phyloP scores from a whole-genome alignment of 2,329 filamentous ascomycete species.

The Pestalotiopsis sp. region DNA sequence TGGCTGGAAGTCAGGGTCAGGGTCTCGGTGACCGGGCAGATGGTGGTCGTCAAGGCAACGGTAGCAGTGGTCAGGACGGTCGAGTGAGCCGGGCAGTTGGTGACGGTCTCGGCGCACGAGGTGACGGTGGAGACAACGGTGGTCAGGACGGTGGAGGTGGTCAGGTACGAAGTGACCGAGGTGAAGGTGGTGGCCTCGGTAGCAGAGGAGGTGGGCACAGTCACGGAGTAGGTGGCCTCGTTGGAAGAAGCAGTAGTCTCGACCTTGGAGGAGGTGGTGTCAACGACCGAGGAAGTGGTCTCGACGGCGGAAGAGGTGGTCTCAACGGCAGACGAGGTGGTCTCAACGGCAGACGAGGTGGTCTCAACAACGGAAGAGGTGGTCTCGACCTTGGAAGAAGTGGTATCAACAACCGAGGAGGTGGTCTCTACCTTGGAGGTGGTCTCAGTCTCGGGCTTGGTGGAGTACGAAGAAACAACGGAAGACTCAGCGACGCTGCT shows the following conservation, averaged over 20 bases:
- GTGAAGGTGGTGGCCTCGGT: conserved; percentile 16
- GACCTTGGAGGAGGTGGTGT: conserved; percentile 1
- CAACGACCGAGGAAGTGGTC: conserved; percentile 26
- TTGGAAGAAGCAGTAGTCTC: conserved; percentile 26
- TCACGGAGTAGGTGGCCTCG: conserved; percentile 2
- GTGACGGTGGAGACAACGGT: conserved; percentile 54
- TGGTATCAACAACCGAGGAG: conserved; percentile 24
- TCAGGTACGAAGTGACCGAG: conserved; percentile 42
- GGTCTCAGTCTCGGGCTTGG: conserved; percentile 24
- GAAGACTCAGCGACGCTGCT: conserved; percentile 18
- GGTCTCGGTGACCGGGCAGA: conserved; percentile 64
- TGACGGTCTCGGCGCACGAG: conserved; percentile 52
- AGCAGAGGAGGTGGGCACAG: conserved; percentile 20
- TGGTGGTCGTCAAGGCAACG: conserved; percentile 59
- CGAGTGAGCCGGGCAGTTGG: conserved; percentile 49
- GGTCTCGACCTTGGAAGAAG: conserved; percentile 13
- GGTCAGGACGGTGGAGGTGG: conserved; percentile 53
- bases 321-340: conserved; percentile 8
- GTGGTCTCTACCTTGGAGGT: conserved; percentile 12
- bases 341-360: conserved; percentile 20
- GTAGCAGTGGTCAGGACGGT: conserved; percentile 55
- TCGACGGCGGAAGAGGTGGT: conserved; percentile 14
- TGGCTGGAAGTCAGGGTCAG: conserved; percentile 36
- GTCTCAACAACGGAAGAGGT: conserved; percentile 25
- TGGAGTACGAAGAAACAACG: conserved; percentile 16